Evolutionary conservation across 2,329 filamentous ascomycete genomes (phyloP).

Genomic region (Aphanocladium album): DNA sequence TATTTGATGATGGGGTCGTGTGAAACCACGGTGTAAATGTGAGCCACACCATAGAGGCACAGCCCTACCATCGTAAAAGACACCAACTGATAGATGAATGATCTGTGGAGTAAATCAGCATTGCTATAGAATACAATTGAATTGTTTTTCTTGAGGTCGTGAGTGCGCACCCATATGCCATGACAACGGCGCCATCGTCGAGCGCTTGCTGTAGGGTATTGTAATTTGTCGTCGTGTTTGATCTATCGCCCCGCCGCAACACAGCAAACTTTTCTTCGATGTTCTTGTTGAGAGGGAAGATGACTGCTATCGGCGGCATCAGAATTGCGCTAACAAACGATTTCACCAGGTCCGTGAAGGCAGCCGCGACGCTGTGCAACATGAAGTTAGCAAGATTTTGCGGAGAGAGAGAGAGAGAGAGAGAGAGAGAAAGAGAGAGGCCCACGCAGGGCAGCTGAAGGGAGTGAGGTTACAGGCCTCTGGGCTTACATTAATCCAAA

Average conservation of each 20-base stretch:
- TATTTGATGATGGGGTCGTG: conserved; percentile 67
- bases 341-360: conserved; percentile 67
- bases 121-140: neutral
- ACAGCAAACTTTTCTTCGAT: conserved; percentile 71
- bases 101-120: conserved; percentile 27
- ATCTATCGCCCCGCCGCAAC: conserved; percentile 52
- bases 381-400: neutral
- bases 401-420: neutral
- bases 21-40: conserved; percentile 55
- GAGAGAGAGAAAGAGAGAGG: neutral
- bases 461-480: too few relatives aligned
- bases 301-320: conserved; percentile 62
- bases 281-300: conserved; percentile 65
- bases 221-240: conserved; percentile 50
- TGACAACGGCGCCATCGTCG: conserved; percentile 65
- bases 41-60: conserved; percentile 59
- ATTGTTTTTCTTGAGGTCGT: neutral
- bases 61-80: conserved; percentile 63
- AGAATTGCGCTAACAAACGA: conserved; percentile 67
- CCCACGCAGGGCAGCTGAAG: too few relatives aligned
- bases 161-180: conserved; percentile 59
- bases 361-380: conserved; percentile 54
- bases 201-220: conserved; percentile 66
- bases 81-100: conserved; percentile 59
- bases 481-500: conserved; percentile 62